Evolutionary conservation across 768 basidiomycete genomes (phyloP).

Genomic region (Leccinum subtestaceum): DNA sequence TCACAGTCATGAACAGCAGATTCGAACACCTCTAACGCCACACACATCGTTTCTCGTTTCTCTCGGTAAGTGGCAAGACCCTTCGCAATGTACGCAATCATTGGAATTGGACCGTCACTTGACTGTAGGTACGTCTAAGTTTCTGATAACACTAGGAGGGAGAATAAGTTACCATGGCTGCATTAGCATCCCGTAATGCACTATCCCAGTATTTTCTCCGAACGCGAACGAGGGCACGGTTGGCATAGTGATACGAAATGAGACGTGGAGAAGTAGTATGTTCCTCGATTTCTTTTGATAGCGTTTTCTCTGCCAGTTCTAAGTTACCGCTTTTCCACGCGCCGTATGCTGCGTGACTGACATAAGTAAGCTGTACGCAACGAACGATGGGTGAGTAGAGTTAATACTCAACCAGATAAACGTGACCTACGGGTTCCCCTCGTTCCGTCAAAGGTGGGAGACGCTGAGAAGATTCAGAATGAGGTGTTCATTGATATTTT

Average conservation of each 20-base stretch:
- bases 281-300: conserved; percentile 13
- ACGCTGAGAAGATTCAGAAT: conserved; percentile 8
- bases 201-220: not conserved
- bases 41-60: not conserved
- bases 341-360: conserved; percentile 3
- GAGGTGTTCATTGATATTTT: not conserved
- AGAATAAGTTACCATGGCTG: not conserved
- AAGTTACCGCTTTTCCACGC: conserved; percentile 12
- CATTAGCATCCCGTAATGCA: conserved; percentile 9
- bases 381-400: not conserved
- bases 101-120: not conserved
- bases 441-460: not conserved
- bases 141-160: not conserved
- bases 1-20: not conserved
- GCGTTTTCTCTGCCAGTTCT: not conserved
- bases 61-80: not conserved
- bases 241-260: conserved; percentile 5
- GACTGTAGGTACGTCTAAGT: conserved; percentile 1
- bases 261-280: not conserved
- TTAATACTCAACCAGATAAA: not conserved
- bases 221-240: conserved; percentile 17
- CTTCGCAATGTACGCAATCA: conserved; percentile 6
- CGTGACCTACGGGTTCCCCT: conserved; percentile 6
- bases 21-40: not conserved
- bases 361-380: conserved; percentile 9